Percentiles rank a stretch among this genome's conserved stretches.
Conservation (phyloP, 495 filamentous ascomycete genomes). For the Hypoxylon perforatum region DNA sequence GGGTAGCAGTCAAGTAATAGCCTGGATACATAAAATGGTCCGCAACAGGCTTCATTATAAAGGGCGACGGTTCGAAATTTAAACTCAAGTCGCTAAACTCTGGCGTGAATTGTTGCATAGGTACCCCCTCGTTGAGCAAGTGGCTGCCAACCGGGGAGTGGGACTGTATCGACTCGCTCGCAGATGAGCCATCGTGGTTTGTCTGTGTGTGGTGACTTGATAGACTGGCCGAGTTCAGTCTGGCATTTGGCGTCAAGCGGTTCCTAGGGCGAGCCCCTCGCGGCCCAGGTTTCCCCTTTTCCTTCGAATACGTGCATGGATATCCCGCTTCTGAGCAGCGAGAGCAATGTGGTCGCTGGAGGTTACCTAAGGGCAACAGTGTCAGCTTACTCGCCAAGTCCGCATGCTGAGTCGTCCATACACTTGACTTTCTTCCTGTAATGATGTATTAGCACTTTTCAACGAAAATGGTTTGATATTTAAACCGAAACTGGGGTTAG, state of each 20-base stretch:
- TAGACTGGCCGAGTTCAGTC: neutral
- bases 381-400: neutral
- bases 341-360: constrained; percentile 35
- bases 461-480: neutral
- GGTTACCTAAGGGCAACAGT: constrained; percentile 21
- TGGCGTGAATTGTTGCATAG: neutral
- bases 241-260: neutral
- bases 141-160: neutral
- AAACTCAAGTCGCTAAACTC: neutral
- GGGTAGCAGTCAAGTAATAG: constrained; percentile 21
- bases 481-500: neutral
- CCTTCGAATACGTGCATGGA: constrained; percentile 38
- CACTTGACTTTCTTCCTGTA: constrained; percentile 42
- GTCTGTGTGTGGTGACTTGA: neutral
- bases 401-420: neutral
- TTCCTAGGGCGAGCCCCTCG: constrained; percentile 24
- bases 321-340: constrained; percentile 35
- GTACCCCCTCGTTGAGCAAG: neutral
- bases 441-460: constrained; percentile 1
- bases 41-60: neutral
- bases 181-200: constrained; percentile 1
- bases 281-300: constrained; percentile 41
- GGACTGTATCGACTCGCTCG: neutral
- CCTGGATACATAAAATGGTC: constrained; percentile 22
- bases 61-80: constrained; percentile 1